A percentile compares a stretch with the other conserved stretches of the same genome.
Evolutionary conservation across 208 protist species (phyloP).

Genomic region (Trypanosoma melophagium): DNA sequence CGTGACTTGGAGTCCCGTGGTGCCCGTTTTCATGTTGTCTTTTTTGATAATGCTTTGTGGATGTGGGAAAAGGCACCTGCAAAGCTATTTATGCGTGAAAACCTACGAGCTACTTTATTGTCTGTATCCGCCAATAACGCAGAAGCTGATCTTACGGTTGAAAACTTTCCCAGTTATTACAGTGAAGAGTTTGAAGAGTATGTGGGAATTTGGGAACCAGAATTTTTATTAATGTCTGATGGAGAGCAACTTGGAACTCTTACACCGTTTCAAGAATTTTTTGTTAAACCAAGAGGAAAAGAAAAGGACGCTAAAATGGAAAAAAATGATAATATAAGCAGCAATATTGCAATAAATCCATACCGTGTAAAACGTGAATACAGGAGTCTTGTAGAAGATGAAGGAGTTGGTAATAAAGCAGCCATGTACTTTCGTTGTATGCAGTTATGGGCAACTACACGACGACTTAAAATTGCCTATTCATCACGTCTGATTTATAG

Average conservation of each 20-base stretch:
- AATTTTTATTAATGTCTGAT: constrained; percentile 89
- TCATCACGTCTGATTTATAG: constrained; percentile 78
- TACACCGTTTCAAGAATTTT: constrained; percentile 53
- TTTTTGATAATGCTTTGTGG: constrained; percentile 73
- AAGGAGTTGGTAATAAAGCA: constrained; percentile 52
- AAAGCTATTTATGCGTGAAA: constrained; percentile 85
- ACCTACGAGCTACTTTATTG: constrained; percentile 47
- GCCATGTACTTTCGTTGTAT: constrained; percentile 80
- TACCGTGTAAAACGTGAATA: constrained; percentile 34
- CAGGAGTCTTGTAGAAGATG: constrained; percentile 76
- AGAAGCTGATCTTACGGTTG: constrained; percentile 39
- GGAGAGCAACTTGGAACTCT: constrained; percentile 79
- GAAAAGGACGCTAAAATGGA: background rate
- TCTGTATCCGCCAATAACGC: constrained; percentile 39
- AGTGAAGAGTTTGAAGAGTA: constrained; percentile 58
- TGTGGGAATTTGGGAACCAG: constrained; percentile 66
- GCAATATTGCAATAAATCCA: background rate
- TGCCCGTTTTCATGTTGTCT: constrained; percentile 83
- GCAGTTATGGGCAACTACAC: constrained; percentile 65
- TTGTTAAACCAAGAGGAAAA: constrained; percentile 15
- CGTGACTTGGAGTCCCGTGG: constrained; percentile 65
- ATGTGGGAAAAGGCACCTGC: constrained; percentile 75
- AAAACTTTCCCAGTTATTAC: constrained; percentile 74
- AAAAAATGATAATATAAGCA: constrained; percentile 22
- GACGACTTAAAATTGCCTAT: constrained; percentile 79